phyloP scores from a whole-genome alignment of 2,329 filamentous ascomycete genomes.

The Stromatinia cepivora region DNA sequence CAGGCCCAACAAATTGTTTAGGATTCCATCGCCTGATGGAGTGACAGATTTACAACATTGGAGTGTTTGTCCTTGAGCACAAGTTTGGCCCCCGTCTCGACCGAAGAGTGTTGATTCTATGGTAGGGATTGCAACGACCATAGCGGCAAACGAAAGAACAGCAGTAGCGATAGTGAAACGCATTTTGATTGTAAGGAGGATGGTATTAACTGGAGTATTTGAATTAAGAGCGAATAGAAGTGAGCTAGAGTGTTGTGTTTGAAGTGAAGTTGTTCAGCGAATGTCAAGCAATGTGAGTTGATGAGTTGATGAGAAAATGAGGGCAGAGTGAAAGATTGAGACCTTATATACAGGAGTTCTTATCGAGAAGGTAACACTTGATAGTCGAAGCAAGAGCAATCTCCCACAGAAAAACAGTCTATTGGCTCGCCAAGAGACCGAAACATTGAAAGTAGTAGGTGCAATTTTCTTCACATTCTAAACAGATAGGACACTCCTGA shows the following conservation, averaged over 20 bases:
- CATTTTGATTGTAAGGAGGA: slow-evolving; percentile 32
- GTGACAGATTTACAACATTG: slow-evolving; percentile 23
- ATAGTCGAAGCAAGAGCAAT: neutral
- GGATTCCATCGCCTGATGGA: neutral
- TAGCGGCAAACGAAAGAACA: slow-evolving; percentile 32
- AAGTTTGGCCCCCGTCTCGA: slow-evolving; percentile 22
- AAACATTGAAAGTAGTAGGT: neutral
- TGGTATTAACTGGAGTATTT: slow-evolving; percentile 1
- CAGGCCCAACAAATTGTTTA: neutral
- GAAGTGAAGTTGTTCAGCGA: slow-evolving; percentile 2
- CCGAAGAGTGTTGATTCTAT: slow-evolving; percentile 9
- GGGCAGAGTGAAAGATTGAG: neutral
- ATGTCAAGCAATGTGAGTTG: slow-evolving; percentile 10
- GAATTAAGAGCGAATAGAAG: neutral
- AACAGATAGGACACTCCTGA: neutral
- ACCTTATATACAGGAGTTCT: neutral
- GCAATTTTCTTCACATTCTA: neutral
- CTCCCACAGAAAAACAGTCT: neutral
- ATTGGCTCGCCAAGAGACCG: neutral
- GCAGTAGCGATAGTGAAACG: slow-evolving; percentile 31
- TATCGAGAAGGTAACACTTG: neutral
- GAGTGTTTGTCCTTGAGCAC: slow-evolving; percentile 11
- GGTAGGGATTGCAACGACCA: slow-evolving; percentile 32
- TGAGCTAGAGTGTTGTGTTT: neutral
- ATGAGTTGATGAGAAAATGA: slow-evolving; percentile 1